phyloP scores from a whole-genome alignment of 1,139 yeast species.

The Oligophagozyma castellii region DNA sequence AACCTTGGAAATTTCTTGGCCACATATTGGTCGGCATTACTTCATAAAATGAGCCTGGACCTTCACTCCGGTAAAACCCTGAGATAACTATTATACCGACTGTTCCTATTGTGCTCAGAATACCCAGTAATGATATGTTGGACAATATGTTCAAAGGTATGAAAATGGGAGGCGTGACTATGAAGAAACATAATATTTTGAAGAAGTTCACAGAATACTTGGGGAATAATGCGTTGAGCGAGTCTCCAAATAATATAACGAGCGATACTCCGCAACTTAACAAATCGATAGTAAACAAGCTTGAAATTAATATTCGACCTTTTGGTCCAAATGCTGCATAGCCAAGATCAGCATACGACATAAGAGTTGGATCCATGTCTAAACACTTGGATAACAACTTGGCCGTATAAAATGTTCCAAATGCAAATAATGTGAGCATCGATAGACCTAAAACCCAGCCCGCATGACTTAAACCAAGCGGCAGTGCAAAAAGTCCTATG shows the following conservation, averaged over 20 bases:
- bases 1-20: slow-evolving; percentile 37
- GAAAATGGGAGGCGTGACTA: slow-evolving; percentile 50
- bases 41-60: slow-evolving; percentile 55
- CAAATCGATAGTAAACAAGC: slow-evolving; percentile 62
- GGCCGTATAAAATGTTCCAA: slow-evolving; percentile 61
- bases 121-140: slow-evolving; percentile 60
- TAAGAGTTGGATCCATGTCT: slow-evolving; percentile 62
- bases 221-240: slow-evolving; percentile 57
- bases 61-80: slow-evolving; percentile 40
- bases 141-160: slow-evolving; percentile 65
- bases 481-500: slow-evolving; percentile 71
- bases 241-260: slow-evolving; percentile 72
- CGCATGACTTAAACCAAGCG: slow-evolving; percentile 62
- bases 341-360: slow-evolving; percentile 83
- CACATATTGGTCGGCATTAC: slow-evolving; percentile 39
- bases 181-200: slow-evolving; percentile 45
- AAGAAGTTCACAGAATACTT: slow-evolving; percentile 32
- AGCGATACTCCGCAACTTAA: slow-evolving; percentile 68
- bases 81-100: slow-evolving; percentile 44
- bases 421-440: slow-evolving; percentile 42
- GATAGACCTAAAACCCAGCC: slow-evolving; percentile 67
- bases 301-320: slow-evolving; percentile 52
- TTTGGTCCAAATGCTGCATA: slow-evolving; percentile 56
- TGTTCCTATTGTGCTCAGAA: slow-evolving; percentile 51
- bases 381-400: slow-evolving; percentile 44